Conservation (phyloP, 495 filamentous ascomycete species). For the Aspergillus sparsus region DNA sequence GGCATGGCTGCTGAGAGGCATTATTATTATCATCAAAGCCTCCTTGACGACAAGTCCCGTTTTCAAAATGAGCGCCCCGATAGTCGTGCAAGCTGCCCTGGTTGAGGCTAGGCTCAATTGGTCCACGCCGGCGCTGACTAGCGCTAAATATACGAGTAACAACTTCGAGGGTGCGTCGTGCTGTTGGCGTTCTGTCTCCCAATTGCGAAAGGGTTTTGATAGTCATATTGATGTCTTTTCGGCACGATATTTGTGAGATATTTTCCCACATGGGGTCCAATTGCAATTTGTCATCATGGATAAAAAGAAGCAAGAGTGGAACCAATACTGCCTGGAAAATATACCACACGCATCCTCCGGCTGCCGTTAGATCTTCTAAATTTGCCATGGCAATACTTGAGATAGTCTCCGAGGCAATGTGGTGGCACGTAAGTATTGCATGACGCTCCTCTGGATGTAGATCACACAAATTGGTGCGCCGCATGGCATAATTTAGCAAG, state of each 20-base stretch:
- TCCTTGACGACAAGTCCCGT: too few species aligned
- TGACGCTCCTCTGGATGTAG: conserved; percentile 59
- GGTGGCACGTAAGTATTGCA: conserved; percentile 62
- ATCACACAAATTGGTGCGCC: conserved; percentile 52
- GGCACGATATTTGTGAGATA: conserved; percentile 13
- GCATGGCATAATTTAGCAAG: conserved; percentile 64
- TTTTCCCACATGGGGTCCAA: conserved; percentile 46
- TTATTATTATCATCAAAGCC: too few species aligned
- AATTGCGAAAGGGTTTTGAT: conserved; percentile 64
- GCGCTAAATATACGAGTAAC: conserved; percentile 66
- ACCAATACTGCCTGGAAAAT: conserved; percentile 75
- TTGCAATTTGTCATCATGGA: conserved; percentile 36
- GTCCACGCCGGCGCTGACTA: background rate
- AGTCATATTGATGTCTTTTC: conserved; percentile 60
- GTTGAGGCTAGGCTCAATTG: too few species aligned
- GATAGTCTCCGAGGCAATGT: conserved; percentile 63
- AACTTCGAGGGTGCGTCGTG: conserved; percentile 61
- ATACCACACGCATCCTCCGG: conserved; percentile 78
- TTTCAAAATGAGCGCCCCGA: too few species aligned
- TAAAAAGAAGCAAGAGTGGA: conserved; percentile 64
- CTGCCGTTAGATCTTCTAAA: conserved; percentile 67
- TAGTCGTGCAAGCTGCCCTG: too few species aligned
- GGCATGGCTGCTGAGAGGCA: too few species aligned
- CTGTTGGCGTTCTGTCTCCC: conserved; percentile 64
- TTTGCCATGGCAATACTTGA: conserved; percentile 61